phyloP scores from a whole-genome alignment of 345 rosid genomes.

The Brassica rapa region DNA sequence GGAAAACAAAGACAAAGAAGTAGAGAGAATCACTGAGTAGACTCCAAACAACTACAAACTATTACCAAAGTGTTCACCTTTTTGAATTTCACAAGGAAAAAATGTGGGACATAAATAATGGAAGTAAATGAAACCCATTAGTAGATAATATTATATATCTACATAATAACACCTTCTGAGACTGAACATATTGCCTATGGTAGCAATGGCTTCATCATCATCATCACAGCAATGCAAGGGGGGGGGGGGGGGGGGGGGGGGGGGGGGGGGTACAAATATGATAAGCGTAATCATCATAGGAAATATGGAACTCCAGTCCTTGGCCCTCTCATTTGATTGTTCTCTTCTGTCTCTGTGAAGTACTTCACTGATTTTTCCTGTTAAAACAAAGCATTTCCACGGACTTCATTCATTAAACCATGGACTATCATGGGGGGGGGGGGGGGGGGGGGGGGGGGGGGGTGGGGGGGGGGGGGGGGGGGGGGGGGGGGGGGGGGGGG shows the following conservation, averaged over 20 bases:
- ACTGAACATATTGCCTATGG: conserved; percentile 38
- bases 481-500: too few relatives aligned
- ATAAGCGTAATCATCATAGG: conserved; percentile 48
- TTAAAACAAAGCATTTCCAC: conserved; percentile 9
- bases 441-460: too few relatives aligned
- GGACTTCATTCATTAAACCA: conserved; percentile 5
- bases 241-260: background rate
- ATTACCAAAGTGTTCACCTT: too few relatives aligned
- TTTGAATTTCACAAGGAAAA: conserved; percentile 30
- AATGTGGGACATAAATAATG: conserved; percentile 36
- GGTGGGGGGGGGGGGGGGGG: too few relatives aligned
- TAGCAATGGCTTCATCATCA: conserved; percentile 38
- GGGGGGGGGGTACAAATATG: background rate
- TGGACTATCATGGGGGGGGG: too few relatives aligned
- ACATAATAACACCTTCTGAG: conserved; percentile 33
- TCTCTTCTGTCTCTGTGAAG: conserved; percentile 98
- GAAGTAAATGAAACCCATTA: conserved; percentile 35
- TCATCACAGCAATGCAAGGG: conserved; percentile 16
- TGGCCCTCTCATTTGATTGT: conserved; percentile 99
- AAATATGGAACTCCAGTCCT: conserved; percentile 97
- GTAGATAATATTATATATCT: conserved; percentile 35
- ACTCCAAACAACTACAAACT: conserved; percentile 22
- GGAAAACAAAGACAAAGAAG: background rate
- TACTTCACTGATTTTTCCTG: conserved; percentile 98
- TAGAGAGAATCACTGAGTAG: conserved; percentile 8